Conservation (phyloP, 1,139 yeast genomes). For the Geotrichum australiense region DNA sequence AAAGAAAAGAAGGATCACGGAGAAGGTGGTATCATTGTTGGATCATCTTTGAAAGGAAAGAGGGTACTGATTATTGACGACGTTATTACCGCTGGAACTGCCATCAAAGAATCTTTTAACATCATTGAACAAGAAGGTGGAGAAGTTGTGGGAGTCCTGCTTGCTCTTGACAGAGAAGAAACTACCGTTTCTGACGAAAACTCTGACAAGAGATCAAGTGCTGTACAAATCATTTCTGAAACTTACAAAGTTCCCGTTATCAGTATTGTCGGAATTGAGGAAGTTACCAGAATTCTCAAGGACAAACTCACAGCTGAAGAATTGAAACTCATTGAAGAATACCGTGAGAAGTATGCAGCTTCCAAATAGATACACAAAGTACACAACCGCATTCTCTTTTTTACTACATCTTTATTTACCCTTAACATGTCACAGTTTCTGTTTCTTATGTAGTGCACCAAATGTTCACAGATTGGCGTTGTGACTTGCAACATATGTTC, state of each 20-base stretch:
- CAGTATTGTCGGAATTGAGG: constrained; percentile 69
- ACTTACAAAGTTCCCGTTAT: constrained; percentile 74
- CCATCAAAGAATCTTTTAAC: constrained; percentile 86
- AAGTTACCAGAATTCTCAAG: constrained; percentile 59
- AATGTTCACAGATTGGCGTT: too few species aligned
- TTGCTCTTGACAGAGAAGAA: constrained; percentile 95
- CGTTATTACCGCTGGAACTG: constrained; percentile 98
- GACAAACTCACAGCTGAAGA: constrained; percentile 41
- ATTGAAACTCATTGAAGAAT: constrained; percentile 31
- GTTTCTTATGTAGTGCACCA: too few species aligned
- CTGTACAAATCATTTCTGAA: constrained; percentile 72
- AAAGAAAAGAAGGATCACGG: constrained; percentile 95
- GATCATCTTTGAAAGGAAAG: constrained; percentile 65
- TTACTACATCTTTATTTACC: too few species aligned
- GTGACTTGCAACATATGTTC: too few species aligned
- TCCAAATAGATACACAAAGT: background rate
- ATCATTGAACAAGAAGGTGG: constrained; percentile 71
- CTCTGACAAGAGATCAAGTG: constrained; percentile 58
- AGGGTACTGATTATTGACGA: constrained; percentile 83
- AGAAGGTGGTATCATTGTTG: constrained; percentile 95
- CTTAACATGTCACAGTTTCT: too few species aligned
- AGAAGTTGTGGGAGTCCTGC: constrained; percentile 70
- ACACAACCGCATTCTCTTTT: too few species aligned
- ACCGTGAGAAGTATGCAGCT: constrained; percentile 30
- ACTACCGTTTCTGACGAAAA: constrained; percentile 49